Evolutionary conservation across 257 asterid species (phyloP), one percentile per base, ranked within the genome.

Genomic region (Petrea volubilis): DNA sequence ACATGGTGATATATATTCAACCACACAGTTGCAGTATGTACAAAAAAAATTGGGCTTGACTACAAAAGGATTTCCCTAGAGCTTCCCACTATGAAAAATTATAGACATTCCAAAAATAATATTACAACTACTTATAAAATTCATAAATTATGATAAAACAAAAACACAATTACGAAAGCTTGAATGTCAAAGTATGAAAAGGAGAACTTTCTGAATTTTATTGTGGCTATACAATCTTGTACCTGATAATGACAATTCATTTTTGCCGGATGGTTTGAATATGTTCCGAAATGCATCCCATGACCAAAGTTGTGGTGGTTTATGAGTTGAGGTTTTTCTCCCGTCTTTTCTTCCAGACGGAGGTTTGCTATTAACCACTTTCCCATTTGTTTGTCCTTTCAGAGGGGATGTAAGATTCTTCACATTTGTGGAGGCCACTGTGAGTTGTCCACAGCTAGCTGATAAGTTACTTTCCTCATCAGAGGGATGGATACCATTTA

Each of bases 321-420:
- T n/a, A n/a, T n/a, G n/a, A n/a, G n/a, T n/a, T 4, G 9, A 34
- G 9, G 40, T 4, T 34, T 4, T 33, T 33, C 38, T 33, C 38
- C 4, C 59, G 4, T 65, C 69, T 46, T 52, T 23, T 67, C 47
- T 36, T 23, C 73, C 49, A 21, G 46, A 46, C 44, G 67, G 66
- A 40, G 18, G 34, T 60, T 57, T 17, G 14, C 43, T 18, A 57
- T 8, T 57, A 21, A 44, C 15, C 17, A 70, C 57, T 43, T 34
- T 50, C 5, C 13, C 20, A 21, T 15, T 50, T 43, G 52, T 36
- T 72, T 55, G 56, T 23, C 62, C 64, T 10, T 15, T 6, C 0
- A 1, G 31, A 12, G 49, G 60, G 43, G 11, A 49, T 49, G 13
- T 13, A 15, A 18, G 28, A 31, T 66, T 52, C 47, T 10, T 38